Evolutionary conservation across 2,329 filamentous ascomycete species (phyloP), one percentile per base, ranked within the genome.

Genomic region (Keithomyces neogunnii): DNA sequence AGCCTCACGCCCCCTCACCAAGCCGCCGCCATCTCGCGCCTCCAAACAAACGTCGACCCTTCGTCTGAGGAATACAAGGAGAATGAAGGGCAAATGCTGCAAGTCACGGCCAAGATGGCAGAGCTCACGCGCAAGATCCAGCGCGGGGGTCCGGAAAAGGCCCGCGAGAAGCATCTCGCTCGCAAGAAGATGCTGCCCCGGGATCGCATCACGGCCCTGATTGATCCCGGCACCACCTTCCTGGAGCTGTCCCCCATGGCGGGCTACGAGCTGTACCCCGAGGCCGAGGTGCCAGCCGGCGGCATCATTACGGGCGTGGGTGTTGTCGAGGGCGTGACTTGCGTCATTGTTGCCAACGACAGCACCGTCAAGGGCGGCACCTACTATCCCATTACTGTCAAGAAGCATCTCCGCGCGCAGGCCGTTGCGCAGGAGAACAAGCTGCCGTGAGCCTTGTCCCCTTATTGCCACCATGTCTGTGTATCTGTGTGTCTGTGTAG

Each of bases 351-450:
- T 47, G 91, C 90, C 52, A 96, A 97, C 66, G 92, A 96, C 66
- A 95, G 89, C 72, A 96, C 92, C 19, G 92, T 97, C 63, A 99
- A 97, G 72, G 92, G 92, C 49, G 92, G 92, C 29, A 95, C 92
- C 2, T 99, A 99, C 71, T 97, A 92, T 65, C 92, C 92, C 1
- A 89, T 97, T 60, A 99, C 92, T 0, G 89, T 97, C 53, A 96
- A 96, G 75, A 99, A 99, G 76, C 93, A 97, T 68, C 75, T 97
- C 13, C 82, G 92, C 55, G 92, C 92, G 4, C 93, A 99, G 69
- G 84, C 87, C 31, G 87, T 97, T 56, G 92, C 92, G 0, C 82
- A 88, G 57, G 89, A 97, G 67, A 97, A 97, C 68, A 85, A 79
- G 44, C 68, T 85, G 40, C 81, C 81, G 82, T 85, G 66, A 63